Base-by-base conservation (phyloP, 2,329 filamentous ascomycete species). In the Colletotrichum sp. region DNA sequence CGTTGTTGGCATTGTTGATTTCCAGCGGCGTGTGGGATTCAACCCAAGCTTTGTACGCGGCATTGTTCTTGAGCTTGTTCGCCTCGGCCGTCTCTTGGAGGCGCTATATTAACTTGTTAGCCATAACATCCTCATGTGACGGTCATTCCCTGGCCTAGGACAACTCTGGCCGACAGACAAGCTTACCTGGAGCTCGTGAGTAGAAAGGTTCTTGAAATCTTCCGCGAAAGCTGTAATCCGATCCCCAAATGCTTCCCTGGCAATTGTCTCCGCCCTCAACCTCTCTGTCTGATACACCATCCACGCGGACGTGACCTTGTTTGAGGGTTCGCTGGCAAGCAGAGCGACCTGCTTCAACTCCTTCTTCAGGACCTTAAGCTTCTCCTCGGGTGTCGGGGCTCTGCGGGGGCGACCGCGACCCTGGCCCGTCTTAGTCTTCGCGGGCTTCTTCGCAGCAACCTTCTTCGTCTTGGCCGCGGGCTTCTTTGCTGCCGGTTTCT, bases 41-140 rank as follows among this genome's bases (percentile, higher is more conserved):
- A n/a, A 91, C 81, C 90, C 90, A 92, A 18, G 84, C 82, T 82
- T 87, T 85, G 80, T 84, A 84, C 22, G 81, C 79, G 10, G 81
- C 84, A 10, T 81, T 79, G 79, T 90, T 90, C 79, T 79, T 76
- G 24, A 79, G 77, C 64, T 82, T 83, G 83, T 91, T 91, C 77
- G 85, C 78, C 3, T 81, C 71, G 32, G 81, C 84, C 15, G 52
- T 79, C 26, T 81, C 78, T n/a, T 81, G 55, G 30, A 90, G 82
- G 55, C 79, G 81, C 87, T 89, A 70, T 28, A 10, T 22, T 30
- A 28, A 13, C 44, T 52, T 22, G n/a, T 52, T 52, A 52, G 44
- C 44, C 44, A 52, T 22, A 3, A 52, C n/a, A 10, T 48, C 18
- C 44, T 22, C 44, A 22, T 52, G n/a, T 22, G 44, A 52, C 44